Percentiles rank a stretch among this genome's conserved stretches.
These are phyloP conservation scores for Paecilomyces fulvus DNA, from an alignment of 2,329 filamentous ascomycete species.

Conservation along the genomic window DNA sequence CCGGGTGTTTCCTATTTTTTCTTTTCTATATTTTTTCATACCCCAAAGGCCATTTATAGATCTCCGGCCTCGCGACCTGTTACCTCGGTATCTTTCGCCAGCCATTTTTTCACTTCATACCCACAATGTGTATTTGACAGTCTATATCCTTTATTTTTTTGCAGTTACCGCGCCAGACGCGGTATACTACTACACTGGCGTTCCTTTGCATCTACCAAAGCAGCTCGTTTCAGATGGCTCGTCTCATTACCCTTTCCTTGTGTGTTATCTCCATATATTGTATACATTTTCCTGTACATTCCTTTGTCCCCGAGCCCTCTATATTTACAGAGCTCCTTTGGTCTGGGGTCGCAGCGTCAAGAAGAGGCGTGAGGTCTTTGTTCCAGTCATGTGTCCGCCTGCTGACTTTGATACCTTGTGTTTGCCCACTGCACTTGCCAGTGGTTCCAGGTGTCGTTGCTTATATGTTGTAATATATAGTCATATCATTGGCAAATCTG, in stretches of 20 bases:
- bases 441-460: neutral
- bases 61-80: conserved; percentile 25
- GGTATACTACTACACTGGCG: conserved; percentile 5
- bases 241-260: conserved; percentile 12
- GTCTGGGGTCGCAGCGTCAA: neutral
- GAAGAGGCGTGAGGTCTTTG: neutral
- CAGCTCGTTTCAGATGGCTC: conserved; percentile 1
- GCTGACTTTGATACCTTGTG: neutral
- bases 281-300: conserved; percentile 11
- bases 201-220: conserved; percentile 1
- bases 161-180: conserved; percentile 11
- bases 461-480: conserved; percentile 1
- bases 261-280: conserved; percentile 9
- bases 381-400: neutral
- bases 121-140: conserved; percentile 8
- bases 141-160: conserved; percentile 14
- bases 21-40: conserved; percentile 23
- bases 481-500: neutral
- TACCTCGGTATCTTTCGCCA: conserved; percentile 14
- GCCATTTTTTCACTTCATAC: conserved; percentile 14
- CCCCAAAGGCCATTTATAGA: conserved; percentile 32
- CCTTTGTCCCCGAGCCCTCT: neutral
- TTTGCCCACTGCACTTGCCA: neutral
- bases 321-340: neutral
- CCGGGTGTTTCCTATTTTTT: conserved; percentile 5